Percentiles rank a stretch among this genome's conserved stretches.
Evolutionary conservation across 2,329 filamentous ascomycete species (phyloP).

Genomic region (Talaromyces sp.): DNA sequence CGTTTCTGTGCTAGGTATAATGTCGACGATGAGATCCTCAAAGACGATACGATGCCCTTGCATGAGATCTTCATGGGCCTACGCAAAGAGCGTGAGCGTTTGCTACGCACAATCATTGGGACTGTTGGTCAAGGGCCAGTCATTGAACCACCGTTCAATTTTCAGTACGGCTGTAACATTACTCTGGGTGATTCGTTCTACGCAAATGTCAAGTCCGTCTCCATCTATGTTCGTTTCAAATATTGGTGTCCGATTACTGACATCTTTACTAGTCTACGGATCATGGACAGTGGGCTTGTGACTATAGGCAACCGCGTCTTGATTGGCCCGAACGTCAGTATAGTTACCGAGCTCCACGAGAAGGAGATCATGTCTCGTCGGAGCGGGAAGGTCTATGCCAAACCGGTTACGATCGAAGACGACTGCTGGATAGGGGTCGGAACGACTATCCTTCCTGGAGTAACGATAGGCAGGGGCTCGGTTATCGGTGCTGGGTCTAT

Average conservation of each 20-base stretch:
- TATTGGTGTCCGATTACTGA: not conserved
- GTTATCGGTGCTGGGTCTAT: slow-evolving; percentile 36
- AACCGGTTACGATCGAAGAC: slow-evolving; percentile 46
- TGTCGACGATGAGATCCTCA: slow-evolving; percentile 20
- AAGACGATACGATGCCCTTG: slow-evolving; percentile 18
- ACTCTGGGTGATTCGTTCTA: slow-evolving; percentile 61
- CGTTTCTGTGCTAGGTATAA: slow-evolving; percentile 23
- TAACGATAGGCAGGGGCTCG: slow-evolving; percentile 39
- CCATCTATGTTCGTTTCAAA: not conserved
- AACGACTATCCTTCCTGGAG: slow-evolving; percentile 38
- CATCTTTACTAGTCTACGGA: slow-evolving; percentile 23
- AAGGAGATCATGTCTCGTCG: slow-evolving; percentile 45
- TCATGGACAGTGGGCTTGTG: slow-evolving; percentile 51
- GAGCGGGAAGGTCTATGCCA: slow-evolving; percentile 48
- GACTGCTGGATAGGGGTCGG: slow-evolving; percentile 48
- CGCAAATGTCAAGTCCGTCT: slow-evolving; percentile 33
- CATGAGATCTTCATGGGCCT: slow-evolving; percentile 19
- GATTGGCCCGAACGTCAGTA: slow-evolving; percentile 51
- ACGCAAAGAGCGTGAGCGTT: slow-evolving; percentile 19
- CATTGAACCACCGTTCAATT: slow-evolving; percentile 60
- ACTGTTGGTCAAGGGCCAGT: slow-evolving; percentile 25
- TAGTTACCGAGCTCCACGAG: slow-evolving; percentile 52
- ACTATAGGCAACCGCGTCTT: slow-evolving; percentile 52
- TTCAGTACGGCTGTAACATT: slow-evolving; percentile 67
- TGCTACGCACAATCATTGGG: slow-evolving; percentile 22